Percentiles rank a stretch among this genome's conserved stretches.
phyloP scores from a whole-genome alignment of 202 grass and related monocot genomes.

The Musa balbisiana region DNA sequence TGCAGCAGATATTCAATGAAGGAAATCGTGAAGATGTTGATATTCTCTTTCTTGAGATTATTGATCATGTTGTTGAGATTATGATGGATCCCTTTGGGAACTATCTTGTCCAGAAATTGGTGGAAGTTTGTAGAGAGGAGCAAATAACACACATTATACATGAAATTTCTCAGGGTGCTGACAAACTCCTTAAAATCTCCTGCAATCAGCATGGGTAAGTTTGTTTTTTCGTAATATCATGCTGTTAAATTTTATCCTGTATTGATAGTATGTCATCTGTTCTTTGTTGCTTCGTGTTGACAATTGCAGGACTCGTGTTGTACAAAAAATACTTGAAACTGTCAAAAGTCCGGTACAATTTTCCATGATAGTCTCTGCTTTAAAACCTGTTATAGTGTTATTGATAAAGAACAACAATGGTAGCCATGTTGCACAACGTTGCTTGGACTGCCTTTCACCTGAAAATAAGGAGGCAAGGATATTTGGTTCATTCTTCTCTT shows the following conservation, averaged over 20 bases:
- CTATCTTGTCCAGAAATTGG: conserved; percentile 21
- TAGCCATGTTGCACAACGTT: conserved; percentile 52
- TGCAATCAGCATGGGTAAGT: conserved; percentile 20
- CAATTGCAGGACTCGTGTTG: conserved; percentile 54
- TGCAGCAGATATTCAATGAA: conserved; percentile 17
- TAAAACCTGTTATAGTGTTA: conserved; percentile 38
- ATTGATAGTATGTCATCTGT: neutral
- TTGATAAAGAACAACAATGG: conserved; percentile 74
- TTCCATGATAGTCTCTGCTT: conserved; percentile 44
- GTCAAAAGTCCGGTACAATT: conserved; percentile 34
- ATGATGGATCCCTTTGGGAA: conserved; percentile 19
- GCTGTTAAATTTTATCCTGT: neutral
- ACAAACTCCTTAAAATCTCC: conserved; percentile 3
- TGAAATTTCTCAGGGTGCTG: conserved; percentile 6
- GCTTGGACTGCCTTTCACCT: conserved; percentile 52
- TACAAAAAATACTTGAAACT: conserved; percentile 81
- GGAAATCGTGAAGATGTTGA: conserved; percentile 12
- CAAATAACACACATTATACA: conserved; percentile 10
- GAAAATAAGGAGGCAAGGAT: conserved; percentile 47
- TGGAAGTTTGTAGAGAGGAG: conserved; percentile 12
- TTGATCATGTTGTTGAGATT: conserved; percentile 13
- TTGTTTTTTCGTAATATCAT: neutral
- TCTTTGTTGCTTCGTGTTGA: conserved; percentile 23
- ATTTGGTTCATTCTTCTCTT: conserved; percentile 7
- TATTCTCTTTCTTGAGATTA: conserved; percentile 4